These are phyloP conservation scores for Quercus agrifolia DNA, from an alignment of 306 rosid genomes.

Conservation along the genomic window DNA sequence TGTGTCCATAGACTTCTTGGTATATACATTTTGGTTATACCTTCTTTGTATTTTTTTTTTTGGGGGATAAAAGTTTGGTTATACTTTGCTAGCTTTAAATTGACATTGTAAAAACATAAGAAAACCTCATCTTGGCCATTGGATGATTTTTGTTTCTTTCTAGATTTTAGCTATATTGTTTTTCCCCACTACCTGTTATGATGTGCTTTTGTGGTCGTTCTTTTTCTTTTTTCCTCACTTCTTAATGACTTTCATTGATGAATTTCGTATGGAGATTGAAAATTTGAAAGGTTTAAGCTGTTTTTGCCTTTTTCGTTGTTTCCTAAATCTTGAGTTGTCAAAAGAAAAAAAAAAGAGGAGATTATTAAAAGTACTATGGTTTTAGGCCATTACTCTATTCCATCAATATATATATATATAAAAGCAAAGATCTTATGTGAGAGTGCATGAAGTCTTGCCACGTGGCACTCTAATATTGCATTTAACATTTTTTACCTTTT, in stretches of 20 bases:
- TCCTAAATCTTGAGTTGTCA: neutral
- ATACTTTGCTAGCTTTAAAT: conserved; percentile 18
- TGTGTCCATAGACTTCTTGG: no score
- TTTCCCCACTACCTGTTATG: neutral
- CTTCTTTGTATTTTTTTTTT: neutral
- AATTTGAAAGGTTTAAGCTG: neutral
- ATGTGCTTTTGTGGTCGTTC: neutral
- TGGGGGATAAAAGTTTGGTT: neutral
- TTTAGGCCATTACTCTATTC: no score
- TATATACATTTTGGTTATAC: conserved; percentile 22
- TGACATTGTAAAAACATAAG: conserved; percentile 39
- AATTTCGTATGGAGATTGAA: neutral
- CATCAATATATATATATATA: no score
- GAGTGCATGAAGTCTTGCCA: no score
- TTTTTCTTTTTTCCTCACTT: neutral
- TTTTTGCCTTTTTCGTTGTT: neutral
- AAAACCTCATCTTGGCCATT: conserved; percentile 10
- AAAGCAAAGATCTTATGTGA: no score
- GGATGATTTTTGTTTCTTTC: conserved; percentile 1
- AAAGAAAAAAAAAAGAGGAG: no score
- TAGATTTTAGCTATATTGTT: neutral
- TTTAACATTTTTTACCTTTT: no score
- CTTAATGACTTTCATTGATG: neutral
- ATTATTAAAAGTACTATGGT: no score
- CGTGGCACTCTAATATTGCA: no score